Evolutionary conservation across 1,139 yeast genomes (phyloP), one percentile per base, ranked within the genome.

Genomic region (Scheffersomyces titani): DNA sequence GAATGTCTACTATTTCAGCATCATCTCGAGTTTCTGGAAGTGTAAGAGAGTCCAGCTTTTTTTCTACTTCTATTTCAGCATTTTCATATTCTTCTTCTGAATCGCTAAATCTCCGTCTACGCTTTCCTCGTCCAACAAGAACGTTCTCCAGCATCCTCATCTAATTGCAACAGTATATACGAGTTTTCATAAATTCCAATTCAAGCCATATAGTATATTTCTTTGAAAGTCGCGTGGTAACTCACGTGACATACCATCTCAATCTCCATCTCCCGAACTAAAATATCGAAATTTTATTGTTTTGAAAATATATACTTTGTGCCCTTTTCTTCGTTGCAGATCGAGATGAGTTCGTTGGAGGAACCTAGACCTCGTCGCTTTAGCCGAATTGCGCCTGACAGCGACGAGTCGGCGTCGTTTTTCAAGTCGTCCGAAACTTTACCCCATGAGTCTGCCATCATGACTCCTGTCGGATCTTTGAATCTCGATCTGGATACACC

Each of bases 1-100:
- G 20, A 44, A 50, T 44, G 22, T 54, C 54, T 3, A 54, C 44
- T 3, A 16, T 19, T 16, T 51, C 40, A 22, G 11, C 22, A 6
- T 21, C 19, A 5, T 9, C 9, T 22, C 13, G 11, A 5, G 20
- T 22, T n/a, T 50, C 20, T 21, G 48, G 18, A 19, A 50, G 22
- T 46, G 44, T 13, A 47, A 20, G 18, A 19, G 22, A n/a, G 5
- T 49, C 30, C 9, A 47, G 51, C 7, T 76, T 76, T 59, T 83
- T 87, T 55, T 88, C 58, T 24, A 47, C 74, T 44, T 70, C 73
- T 53, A 74, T 59, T 54, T 70, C 74, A 16, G 50, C 54, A 49
- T 70, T 70, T 44, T 53, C 57, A 22, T 51, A 55, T 11, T 56
- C 59, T 40, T 65, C 62, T 30, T 62, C 62, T 51, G 57, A 60